Percentiles rank a stretch among this genome's conserved stretches.
Conservation (phyloP, 2,329 filamentous ascomycete species). For the Gnomoniopsis sp. region DNA sequence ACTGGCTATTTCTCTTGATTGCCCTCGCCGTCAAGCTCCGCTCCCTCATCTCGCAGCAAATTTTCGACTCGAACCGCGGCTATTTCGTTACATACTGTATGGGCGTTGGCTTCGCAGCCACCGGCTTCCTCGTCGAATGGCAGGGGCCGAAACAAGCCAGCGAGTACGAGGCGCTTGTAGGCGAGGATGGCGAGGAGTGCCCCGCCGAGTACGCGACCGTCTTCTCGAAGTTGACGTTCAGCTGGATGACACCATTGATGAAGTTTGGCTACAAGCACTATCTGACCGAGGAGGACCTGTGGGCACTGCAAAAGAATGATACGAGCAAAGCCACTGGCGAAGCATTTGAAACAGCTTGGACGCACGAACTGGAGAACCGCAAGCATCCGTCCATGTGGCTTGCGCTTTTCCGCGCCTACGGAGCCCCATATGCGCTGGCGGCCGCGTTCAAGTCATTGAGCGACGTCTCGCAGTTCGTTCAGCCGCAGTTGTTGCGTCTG, state of each 20-base stretch:
- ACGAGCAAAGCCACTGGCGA: constrained; percentile 71
- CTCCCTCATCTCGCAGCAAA: constrained; percentile 75
- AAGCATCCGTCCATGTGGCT: constrained; percentile 82
- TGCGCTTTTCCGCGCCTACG: constrained; percentile 79
- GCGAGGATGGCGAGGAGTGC: constrained; percentile 53
- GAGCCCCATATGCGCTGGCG: constrained; percentile 76
- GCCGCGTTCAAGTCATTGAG: constrained; percentile 86
- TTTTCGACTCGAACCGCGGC: constrained; percentile 61
- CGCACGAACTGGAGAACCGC: constrained; percentile 63
- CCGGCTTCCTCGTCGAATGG: constrained; percentile 80
- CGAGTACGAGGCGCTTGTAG: constrained; percentile 53
- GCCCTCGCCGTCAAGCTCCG: constrained; percentile 78
- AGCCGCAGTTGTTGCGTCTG: constrained; percentile 83
- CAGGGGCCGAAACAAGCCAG: constrained; percentile 76
- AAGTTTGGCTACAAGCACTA: constrained; percentile 87
- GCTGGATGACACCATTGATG: constrained; percentile 99
- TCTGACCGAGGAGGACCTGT: constrained; percentile 91
- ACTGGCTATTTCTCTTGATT: constrained; percentile 85
- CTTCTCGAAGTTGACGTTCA: constrained; percentile 90
- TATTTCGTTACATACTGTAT: constrained; percentile 77
- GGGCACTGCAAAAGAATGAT: constrained; percentile 81
- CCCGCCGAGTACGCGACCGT: constrained; percentile 88
- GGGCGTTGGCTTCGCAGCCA: constrained; percentile 64
- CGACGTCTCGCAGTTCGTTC: constrained; percentile 80
- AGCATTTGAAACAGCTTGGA: constrained; percentile 73